A percentile compares a stretch with the other conserved stretches of the same genome.
Conservation (phyloP, 2,329 filamentous ascomycete species). For the Cryphonectria carpinicola region DNA sequence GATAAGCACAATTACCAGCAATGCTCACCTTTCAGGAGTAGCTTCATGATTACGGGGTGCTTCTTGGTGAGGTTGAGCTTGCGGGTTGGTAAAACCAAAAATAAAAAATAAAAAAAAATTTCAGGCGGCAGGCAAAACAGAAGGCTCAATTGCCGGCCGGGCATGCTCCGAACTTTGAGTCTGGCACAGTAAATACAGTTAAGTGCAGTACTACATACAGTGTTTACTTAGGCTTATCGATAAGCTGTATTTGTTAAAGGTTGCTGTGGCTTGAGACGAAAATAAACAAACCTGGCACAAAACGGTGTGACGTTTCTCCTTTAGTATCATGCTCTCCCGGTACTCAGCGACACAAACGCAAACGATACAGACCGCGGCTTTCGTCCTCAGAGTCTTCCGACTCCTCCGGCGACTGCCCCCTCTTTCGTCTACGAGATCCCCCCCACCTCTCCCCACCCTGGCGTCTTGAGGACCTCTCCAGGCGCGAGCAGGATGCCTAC, state of each 20-base stretch:
- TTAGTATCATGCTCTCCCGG: neutral
- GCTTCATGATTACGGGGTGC: neutral
- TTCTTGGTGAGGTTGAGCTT: conserved; percentile 9
- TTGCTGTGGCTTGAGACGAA: neutral
- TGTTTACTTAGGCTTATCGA: neutral
- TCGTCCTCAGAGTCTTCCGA: neutral
- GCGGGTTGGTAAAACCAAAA: neutral
- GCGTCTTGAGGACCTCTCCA: neutral
- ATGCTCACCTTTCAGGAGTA: neutral
- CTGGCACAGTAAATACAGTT: no score
- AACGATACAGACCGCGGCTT: neutral
- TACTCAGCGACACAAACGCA: neutral
- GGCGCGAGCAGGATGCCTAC: neutral
- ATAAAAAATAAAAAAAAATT: conserved; percentile 15
- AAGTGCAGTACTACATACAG: no score
- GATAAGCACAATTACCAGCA: neutral
- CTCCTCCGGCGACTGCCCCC: no score
- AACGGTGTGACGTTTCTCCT: neutral
- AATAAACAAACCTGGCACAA: neutral
- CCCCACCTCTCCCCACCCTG: conserved; percentile 7
- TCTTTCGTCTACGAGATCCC: neutral
- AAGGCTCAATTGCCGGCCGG: conserved; percentile 10
- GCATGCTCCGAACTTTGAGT: neutral
- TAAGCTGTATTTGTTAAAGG: neutral
- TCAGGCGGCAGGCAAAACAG: conserved; percentile 24